These are phyloP conservation scores for Nemophila menziesii DNA, from an alignment of 257 asterid genomes.

Conservation along the genomic window DNA sequence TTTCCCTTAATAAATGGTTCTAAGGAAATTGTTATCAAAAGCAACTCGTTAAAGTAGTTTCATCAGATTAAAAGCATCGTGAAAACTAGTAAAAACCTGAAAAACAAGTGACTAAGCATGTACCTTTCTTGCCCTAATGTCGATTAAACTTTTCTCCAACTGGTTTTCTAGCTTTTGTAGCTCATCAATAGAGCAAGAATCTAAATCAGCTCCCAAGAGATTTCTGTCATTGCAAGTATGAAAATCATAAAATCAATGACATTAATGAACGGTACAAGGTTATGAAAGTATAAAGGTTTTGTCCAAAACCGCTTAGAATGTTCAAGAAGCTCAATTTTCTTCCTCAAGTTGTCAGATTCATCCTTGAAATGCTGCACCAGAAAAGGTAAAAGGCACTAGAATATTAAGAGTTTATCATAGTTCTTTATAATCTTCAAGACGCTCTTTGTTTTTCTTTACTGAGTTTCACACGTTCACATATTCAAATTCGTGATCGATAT, in stretches of 20 bases:
- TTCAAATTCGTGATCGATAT: too few relatives aligned
- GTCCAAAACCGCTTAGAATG: constrained; percentile 33
- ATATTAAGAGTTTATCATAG: too few relatives aligned
- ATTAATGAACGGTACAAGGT: too few relatives aligned
- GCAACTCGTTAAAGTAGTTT: background rate
- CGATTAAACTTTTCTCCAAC: constrained; percentile 35
- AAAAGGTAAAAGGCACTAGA: too few relatives aligned
- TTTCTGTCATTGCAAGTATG: constrained; percentile 19
- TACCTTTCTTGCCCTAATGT: constrained; percentile 45
- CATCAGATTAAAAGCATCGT: background rate
- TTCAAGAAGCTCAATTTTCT: constrained; percentile 32
- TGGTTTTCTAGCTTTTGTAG: constrained; percentile 31
- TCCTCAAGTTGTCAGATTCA: constrained; percentile 17
- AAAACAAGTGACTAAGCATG: background rate
- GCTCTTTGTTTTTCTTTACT: too few relatives aligned
- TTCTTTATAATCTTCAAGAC: too few relatives aligned
- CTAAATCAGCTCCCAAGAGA: constrained; percentile 34
- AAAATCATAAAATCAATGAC: background rate
- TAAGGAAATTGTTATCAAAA: constrained; percentile 9
- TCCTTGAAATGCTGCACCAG: constrained; percentile 28
- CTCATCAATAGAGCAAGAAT: constrained; percentile 30
- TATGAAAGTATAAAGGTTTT: background rate
- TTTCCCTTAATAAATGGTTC: constrained; percentile 24
- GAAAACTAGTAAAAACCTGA: too few relatives aligned
- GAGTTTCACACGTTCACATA: too few relatives aligned